Evolutionary conservation across 1,284 basidiomycete genomes (phyloP).

Genomic region (Trichosporon ovoides): DNA sequence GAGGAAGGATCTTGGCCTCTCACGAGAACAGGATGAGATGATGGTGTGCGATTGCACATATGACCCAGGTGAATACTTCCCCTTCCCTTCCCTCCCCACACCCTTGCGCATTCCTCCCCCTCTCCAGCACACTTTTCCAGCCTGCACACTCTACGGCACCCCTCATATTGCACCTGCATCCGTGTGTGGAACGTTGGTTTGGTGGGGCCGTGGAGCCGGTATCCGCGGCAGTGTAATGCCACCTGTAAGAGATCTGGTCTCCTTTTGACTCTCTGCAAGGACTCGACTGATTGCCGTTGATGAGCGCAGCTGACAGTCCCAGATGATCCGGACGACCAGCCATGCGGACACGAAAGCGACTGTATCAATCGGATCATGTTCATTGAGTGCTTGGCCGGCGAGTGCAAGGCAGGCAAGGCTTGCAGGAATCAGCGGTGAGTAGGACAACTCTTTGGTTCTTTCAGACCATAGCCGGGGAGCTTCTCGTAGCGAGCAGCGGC

Average conservation of each 20-base stretch:
- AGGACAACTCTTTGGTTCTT: not conserved
- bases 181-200: no score
- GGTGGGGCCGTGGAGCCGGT: no score
- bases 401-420: slow-evolving; percentile 74
- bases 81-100: no score
- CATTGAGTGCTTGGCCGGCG: slow-evolving; percentile 83
- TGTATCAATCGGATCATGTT: slow-evolving; percentile 98
- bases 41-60: slow-evolving; percentile 84
- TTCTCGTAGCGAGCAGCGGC: no score
- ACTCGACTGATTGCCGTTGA: no score
- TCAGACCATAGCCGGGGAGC: no score
- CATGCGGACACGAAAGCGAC: slow-evolving; percentile 83
- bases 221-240: no score
- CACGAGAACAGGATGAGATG: slow-evolving; percentile 80
- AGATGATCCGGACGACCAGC: slow-evolving; percentile 57
- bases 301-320: slow-evolving; percentile 11
- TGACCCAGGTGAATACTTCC: slow-evolving; percentile 63
- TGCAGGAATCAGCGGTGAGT: slow-evolving; percentile 90
- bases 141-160: no score
- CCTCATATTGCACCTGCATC: no score
- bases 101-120: not conserved
- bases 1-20: slow-evolving; percentile 76
- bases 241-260: no score
- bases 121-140: not conserved
- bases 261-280: no score